These are phyloP conservation scores for Entophlyctis luteolus DNA, from an alignment of 192 early-diverging fungal genomes.

Conservation along the genomic window DNA sequence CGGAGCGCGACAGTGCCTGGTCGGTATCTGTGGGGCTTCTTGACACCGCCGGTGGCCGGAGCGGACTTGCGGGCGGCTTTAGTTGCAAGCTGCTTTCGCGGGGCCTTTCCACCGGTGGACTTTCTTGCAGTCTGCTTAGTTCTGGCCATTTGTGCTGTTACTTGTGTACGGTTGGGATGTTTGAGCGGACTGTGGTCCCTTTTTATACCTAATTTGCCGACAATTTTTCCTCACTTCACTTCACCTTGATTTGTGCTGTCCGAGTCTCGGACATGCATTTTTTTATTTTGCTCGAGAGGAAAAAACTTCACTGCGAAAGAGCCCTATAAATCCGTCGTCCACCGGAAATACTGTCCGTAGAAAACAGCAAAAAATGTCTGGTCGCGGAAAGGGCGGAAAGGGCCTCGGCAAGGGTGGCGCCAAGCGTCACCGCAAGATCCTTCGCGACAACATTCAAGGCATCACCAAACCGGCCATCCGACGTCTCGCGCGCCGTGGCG, in stretches of 20 bases:
- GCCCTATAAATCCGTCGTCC: no score
- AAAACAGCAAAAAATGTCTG: slow-evolving; percentile 70
- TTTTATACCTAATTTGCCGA: background rate
- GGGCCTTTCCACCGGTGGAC: slow-evolving; percentile 97
- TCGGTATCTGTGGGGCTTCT: slow-evolving; percentile 57
- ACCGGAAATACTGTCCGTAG: no score
- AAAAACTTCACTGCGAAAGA: no score
- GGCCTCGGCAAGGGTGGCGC: slow-evolving; percentile 99
- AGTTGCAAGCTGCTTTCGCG: slow-evolving; percentile 89
- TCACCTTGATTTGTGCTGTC: no score
- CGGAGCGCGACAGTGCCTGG: slow-evolving; percentile 77
- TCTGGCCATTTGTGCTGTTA: slow-evolving; percentile 51
- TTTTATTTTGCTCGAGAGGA: no score
- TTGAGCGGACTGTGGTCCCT: background rate
- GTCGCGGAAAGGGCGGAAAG: slow-evolving; percentile 99
- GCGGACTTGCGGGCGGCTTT: slow-evolving; percentile 95
- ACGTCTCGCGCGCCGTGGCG: slow-evolving; percentile 98
- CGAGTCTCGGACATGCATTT: no score
- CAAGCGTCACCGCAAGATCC: slow-evolving; percentile 99
- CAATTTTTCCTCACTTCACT: no score
- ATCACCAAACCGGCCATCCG: slow-evolving; percentile 99
- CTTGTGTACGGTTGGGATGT: no score
- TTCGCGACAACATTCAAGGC: slow-evolving; percentile 96
- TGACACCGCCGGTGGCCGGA: slow-evolving; percentile 54
- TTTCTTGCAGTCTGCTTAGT: slow-evolving; percentile 97